Conservation (phyloP, 305 asterid genomes). For the Fraxinus platypoda region DNA sequence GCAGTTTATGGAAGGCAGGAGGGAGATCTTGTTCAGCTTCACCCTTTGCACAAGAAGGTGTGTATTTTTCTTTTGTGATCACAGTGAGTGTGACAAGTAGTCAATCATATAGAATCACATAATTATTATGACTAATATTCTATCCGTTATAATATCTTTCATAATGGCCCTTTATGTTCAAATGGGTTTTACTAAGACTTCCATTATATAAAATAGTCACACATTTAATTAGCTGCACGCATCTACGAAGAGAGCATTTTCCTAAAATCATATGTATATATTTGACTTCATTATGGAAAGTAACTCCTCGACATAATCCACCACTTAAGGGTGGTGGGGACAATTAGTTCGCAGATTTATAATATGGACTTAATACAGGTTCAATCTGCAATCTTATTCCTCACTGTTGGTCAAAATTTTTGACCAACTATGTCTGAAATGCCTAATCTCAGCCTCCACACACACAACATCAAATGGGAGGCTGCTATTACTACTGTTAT, state of each 20-base stretch:
- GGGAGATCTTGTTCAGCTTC: conserved; percentile 66
- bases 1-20: conserved; percentile 60
- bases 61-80: conserved; percentile 5
- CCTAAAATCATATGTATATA: background rate
- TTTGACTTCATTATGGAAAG: background rate
- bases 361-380: background rate
- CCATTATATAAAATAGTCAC: background rate
- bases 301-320: background rate
- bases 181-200: background rate
- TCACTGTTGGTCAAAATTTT: background rate
- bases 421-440: background rate
- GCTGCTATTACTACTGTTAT: background rate
- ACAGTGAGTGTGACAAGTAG: background rate
- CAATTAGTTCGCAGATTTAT: background rate
- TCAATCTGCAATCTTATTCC: background rate
- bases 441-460: background rate
- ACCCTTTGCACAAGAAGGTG: conserved; percentile 68
- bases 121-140: background rate
- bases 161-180: background rate
- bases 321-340: background rate
- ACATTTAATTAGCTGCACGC: background rate
- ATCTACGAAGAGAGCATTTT: background rate
- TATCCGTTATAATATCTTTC: background rate
- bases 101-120: background rate
- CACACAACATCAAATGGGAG: background rate